Base-by-base conservation (phyloP, 495 filamentous ascomycete genomes). In the Bacidia rubella region DNA sequence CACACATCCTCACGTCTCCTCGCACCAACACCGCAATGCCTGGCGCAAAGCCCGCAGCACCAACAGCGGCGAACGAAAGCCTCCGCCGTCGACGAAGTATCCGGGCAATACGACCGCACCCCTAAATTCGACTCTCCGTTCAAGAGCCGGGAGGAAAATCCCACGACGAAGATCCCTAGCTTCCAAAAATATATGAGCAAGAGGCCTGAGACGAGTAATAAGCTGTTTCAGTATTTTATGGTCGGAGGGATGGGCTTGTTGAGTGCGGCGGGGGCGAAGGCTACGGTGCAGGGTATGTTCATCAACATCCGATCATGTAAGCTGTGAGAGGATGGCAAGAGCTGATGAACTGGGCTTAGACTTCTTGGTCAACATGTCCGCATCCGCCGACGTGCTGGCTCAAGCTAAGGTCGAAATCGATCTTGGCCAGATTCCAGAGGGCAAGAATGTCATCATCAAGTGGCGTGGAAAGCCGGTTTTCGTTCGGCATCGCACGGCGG, bases 371-470 rank as follows among this genome's bases (percentile, higher is more conserved):
- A 97, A 94, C 78, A 96, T 99, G 93, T 89, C 93, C 67, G 93
- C 93, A 55, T 99, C 93, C 51, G 93, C 93, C 68, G 93, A 99
- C 66, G 88, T 99, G 62, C 75, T 99, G 68, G 93, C 93, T 65
- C 89, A 96, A 80, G 93, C 93, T 65, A 99, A 99, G 81, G 90
- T 99, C 60, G 93, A 99, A 74, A 84, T 99, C 60, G 86, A 94
- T 66, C 83, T 99, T 55, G 71, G 74, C 60, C 66, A 84, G 48
- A 96, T 99, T 64, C 92, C 93, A 39, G 90, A 96, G 76, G 92
- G 93, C 79, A 99, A 97, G 85, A 99, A 99, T 73, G 85, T 97
- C 68, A 93, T 97, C 70, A 90, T 99, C 78, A 99, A 99, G 78
- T 99, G 93, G 93, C 84, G 93, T 74, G 93, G 93, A 66, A 99